Conservation (phyloP, 805 yeast genomes). For the Candida insectalens region DNA sequence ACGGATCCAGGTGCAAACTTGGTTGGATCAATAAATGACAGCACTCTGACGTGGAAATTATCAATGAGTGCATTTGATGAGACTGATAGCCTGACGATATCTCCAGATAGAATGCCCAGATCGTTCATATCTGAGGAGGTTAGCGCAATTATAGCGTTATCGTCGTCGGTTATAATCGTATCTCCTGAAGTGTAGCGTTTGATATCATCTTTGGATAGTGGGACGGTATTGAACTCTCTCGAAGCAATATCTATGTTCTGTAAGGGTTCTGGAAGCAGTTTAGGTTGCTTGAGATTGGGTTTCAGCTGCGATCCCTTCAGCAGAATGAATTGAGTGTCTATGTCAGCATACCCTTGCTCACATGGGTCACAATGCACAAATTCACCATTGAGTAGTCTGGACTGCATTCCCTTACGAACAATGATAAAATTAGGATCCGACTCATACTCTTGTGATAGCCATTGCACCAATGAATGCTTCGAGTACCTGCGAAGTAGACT, state of each 20-base stretch:
- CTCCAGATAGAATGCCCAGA: conserved; percentile 64
- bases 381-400: conserved; percentile 36
- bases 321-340: conserved; percentile 43
- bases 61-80: too few species aligned
- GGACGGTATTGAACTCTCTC: background rate
- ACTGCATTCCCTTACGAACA: conserved; percentile 33
- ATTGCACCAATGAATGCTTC: conserved; percentile 20
- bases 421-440: conserved; percentile 14
- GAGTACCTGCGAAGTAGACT: conserved; percentile 28
- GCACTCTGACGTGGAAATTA: conserved; percentile 36
- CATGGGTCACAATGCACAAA: conserved; percentile 64
- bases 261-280: conserved; percentile 3
- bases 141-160: conserved; percentile 34
- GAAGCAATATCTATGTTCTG: background rate
- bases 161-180: conserved; percentile 29
- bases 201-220: conserved; percentile 4
- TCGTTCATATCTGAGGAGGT: conserved; percentile 41
- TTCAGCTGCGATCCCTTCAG: conserved; percentile 23
- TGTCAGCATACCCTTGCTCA: conserved; percentile 49
- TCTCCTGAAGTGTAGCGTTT: conserved; percentile 11
- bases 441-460: conserved; percentile 26
- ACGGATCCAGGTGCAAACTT: conserved; percentile 28
- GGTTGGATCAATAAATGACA: conserved; percentile 60
- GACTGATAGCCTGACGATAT: conserved; percentile 36
- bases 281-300: too few species aligned